Conservation (phyloP, 2,329 filamentous ascomycete genomes). For the Phialemoniopsis sp. region DNA sequence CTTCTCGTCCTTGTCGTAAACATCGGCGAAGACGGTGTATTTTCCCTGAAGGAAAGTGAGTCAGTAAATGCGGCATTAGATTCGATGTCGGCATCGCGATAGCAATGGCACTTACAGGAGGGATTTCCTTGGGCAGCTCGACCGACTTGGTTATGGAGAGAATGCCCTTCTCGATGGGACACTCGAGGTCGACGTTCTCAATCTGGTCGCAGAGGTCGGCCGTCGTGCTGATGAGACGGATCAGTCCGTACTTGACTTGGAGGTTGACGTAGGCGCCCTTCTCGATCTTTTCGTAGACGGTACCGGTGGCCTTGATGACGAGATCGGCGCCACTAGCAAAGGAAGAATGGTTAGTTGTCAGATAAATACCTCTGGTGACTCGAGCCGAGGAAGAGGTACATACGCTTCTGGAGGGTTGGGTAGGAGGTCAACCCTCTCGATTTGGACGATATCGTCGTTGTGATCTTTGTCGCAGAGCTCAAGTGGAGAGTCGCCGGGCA, state of each 20-base stretch:
- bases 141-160: slow-evolving; percentile 75
- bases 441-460: slow-evolving; percentile 64
- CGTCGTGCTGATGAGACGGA: slow-evolving; percentile 77
- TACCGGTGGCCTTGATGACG: slow-evolving; percentile 73
- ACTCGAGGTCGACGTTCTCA: slow-evolving; percentile 81
- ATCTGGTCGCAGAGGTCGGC: slow-evolving; percentile 88
- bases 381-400: slow-evolving; percentile 26
- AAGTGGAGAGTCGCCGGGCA: slow-evolving; percentile 84
- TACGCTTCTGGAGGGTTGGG: slow-evolving; percentile 90
- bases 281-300: slow-evolving; percentile 67
- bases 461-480: slow-evolving; percentile 69
- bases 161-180: slow-evolving; percentile 78
- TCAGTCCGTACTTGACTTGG: slow-evolving; percentile 90
- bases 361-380: background rate
- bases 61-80: slow-evolving; percentile 9
- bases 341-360: background rate
- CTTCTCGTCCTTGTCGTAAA: slow-evolving; percentile 66
- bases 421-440: slow-evolving; percentile 73
- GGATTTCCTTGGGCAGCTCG: slow-evolving; percentile 80
- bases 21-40: slow-evolving; percentile 86
- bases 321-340: slow-evolving; percentile 69
- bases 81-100: background rate
- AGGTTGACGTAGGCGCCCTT: slow-evolving; percentile 78
- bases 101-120: slow-evolving; percentile 61
- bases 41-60: slow-evolving; percentile 58